phyloP scores from a whole-genome alignment of 202 grass and related monocot species.

The Bolboschoenoplectus hybrid region DNA sequence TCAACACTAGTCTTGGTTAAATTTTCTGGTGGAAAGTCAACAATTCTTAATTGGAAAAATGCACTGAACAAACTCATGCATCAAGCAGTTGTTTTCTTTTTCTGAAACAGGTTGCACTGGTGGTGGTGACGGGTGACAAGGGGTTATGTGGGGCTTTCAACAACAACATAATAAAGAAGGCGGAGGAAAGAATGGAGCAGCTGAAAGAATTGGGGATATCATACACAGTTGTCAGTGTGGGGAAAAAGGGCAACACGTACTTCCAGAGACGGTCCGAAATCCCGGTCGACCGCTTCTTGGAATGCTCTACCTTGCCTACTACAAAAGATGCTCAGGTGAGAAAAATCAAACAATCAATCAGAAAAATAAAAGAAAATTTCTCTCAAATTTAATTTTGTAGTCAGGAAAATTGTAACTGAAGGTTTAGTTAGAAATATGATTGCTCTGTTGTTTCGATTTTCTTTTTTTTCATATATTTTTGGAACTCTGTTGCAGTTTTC shows the following conservation, averaged over 20 bases:
- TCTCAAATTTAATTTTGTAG: neutral
- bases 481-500: neutral
- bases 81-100: slow-evolving; percentile 56
- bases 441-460: neutral
- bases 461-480: neutral
- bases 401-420: neutral
- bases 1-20: neutral
- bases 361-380: neutral
- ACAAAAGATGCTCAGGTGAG: slow-evolving; percentile 59
- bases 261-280: slow-evolving; percentile 76
- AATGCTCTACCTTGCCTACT: slow-evolving; percentile 64
- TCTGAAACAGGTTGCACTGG: slow-evolving; percentile 69
- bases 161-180: slow-evolving; percentile 90
- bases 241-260: slow-evolving; percentile 86
- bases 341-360: neutral
- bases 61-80: slow-evolving; percentile 67
- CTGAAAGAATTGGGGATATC: slow-evolving; percentile 61
- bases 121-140: slow-evolving; percentile 85
- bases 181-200: slow-evolving; percentile 62
- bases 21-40: neutral
- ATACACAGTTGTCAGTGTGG: slow-evolving; percentile 81
- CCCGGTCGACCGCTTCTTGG: slow-evolving; percentile 67
- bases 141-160: slow-evolving; percentile 93
- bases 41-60: slow-evolving; percentile 38
- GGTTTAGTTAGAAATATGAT: neutral